Percentiles rank a stretch among this genome's conserved stretches.
Conservation (phyloP, 2,329 filamentous ascomycete species). For the Pseudophaeomoniella oleicola region DNA sequence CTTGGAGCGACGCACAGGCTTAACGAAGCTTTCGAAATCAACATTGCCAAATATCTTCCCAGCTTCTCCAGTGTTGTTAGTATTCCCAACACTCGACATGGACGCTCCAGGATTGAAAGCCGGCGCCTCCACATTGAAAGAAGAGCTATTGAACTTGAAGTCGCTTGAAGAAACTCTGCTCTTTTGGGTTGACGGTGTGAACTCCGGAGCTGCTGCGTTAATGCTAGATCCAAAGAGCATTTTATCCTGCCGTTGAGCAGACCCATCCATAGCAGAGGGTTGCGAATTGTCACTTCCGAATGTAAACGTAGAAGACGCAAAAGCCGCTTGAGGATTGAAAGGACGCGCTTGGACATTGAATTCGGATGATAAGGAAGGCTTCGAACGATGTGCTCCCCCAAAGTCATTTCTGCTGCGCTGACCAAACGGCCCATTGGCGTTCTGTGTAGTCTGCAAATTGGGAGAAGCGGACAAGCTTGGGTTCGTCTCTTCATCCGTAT, state of each 20-base stretch:
- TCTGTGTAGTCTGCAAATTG: constrained; percentile 25
- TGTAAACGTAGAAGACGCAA: constrained; percentile 29
- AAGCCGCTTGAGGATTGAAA: constrained; percentile 46
- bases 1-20: constrained; percentile 39
- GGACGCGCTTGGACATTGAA: constrained; percentile 81
- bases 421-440: neutral
- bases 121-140: constrained; percentile 64
- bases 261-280: constrained; percentile 11
- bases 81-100: constrained; percentile 1
- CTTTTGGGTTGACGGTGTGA: constrained; percentile 40
- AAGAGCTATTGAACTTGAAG: constrained; percentile 55
- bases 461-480: constrained; percentile 58
- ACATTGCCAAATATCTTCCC: constrained; percentile 49
- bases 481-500: constrained; percentile 52
- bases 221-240: constrained; percentile 31
- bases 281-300: constrained; percentile 29
- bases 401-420: constrained; percentile 16
- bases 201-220: constrained; percentile 55
- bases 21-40: constrained; percentile 14
- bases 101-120: constrained; percentile 51
- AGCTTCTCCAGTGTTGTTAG: constrained; percentile 2
- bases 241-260: neutral
- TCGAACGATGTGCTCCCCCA: constrained; percentile 47
- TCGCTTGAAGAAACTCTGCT: constrained; percentile 20
- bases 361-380: constrained; percentile 56